Evolutionary conservation across 208 protist genomes (phyloP).

Genomic region (Wallacemonas sp.): DNA sequence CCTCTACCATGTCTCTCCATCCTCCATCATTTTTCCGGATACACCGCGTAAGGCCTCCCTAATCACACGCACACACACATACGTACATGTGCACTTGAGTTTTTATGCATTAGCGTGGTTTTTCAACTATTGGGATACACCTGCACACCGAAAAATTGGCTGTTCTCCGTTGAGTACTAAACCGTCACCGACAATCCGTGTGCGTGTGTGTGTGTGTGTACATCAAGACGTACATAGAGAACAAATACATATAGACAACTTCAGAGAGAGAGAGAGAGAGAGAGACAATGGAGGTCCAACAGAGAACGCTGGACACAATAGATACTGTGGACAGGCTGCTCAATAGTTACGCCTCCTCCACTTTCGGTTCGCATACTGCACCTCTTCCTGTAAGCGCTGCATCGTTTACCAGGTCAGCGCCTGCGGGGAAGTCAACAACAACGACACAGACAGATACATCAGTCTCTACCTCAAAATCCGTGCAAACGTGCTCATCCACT

Average conservation of each 20-base stretch:
- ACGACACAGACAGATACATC: background rate
- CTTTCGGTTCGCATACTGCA: background rate
- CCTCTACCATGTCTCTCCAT: no score
- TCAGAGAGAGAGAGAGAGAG: background rate
- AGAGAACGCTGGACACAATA: slow-evolving; percentile 23
- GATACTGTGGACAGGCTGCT: slow-evolving; percentile 29
- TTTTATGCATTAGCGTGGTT: no score
- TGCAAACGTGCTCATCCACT: background rate
- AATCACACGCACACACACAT: no score
- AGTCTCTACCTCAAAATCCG: background rate
- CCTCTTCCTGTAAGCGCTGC: background rate
- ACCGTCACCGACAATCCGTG: no score
- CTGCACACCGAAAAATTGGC: no score
- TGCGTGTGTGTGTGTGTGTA: no score
- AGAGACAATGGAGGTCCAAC: slow-evolving; percentile 8
- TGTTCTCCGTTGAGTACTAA: no score
- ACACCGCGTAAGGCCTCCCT: no score
- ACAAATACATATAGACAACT: background rate
- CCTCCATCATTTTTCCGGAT: no score
- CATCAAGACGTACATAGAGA: background rate
- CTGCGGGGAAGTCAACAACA: background rate
- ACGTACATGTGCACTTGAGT: no score
- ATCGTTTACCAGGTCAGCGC: background rate
- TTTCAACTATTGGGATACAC: no score
- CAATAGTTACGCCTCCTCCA: slow-evolving; percentile 9